A percentile compares a stretch with the other conserved stretches of the same genome.
Conservation (phyloP, 169 alveolate genomes). For the Plasmodium fragile region DNA sequence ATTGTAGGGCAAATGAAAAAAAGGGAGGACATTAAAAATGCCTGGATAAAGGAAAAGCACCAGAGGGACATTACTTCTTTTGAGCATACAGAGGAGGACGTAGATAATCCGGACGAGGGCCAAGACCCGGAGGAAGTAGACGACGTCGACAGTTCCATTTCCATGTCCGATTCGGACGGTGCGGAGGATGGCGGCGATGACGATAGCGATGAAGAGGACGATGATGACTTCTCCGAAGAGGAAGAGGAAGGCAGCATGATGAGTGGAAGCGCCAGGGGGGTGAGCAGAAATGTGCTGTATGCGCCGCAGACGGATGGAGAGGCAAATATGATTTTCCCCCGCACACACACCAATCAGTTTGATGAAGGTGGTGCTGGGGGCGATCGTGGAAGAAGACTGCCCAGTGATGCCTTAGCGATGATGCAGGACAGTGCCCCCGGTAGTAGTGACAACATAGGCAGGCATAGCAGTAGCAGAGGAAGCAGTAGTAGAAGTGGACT, state of each 20-base stretch:
- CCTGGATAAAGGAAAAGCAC: slow-evolving; percentile 33
- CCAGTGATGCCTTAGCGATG: not conserved
- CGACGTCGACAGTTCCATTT: not conserved
- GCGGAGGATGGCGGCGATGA: too few species aligned
- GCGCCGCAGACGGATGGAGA: not conserved
- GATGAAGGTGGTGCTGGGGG: not conserved
- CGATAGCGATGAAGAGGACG: not conserved
- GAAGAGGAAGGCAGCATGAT: not conserved
- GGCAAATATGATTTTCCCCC: not conserved
- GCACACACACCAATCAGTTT: not conserved
- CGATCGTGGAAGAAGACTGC: not conserved
- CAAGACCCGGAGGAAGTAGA: not conserved
- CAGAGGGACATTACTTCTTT: not conserved
- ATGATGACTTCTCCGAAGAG: not conserved
- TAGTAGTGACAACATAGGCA: not conserved
- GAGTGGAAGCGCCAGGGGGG: not conserved
- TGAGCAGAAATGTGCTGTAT: not conserved
- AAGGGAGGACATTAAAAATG: slow-evolving; percentile 62
- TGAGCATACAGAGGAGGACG: not conserved
- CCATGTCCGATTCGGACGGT: not conserved
- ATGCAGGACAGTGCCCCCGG: not conserved
- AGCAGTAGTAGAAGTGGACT: not conserved
- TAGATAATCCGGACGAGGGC: not conserved
- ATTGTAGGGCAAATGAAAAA: slow-evolving; percentile 63
- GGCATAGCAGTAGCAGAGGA: not conserved